Conservation (phyloP, 2,329 filamentous ascomycete species). For the Metarhizium album region DNA sequence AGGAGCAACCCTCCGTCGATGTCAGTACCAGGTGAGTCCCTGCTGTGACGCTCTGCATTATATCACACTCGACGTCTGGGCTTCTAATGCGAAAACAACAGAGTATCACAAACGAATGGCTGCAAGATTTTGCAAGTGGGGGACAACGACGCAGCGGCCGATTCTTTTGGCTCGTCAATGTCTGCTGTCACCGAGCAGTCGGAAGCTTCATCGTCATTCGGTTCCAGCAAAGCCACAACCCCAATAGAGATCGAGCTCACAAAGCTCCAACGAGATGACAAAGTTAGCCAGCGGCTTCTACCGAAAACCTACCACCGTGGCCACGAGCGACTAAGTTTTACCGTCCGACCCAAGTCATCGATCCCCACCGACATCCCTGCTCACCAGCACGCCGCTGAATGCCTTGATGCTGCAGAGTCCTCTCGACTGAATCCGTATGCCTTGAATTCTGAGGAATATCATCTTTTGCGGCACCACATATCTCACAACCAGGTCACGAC, state of each 20-base stretch:
- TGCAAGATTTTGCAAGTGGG: conserved; percentile 9
- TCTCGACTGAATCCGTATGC: conserved; percentile 85
- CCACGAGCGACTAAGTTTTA: conserved; percentile 32
- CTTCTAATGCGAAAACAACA: neutral
- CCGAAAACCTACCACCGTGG: conserved; percentile 19
- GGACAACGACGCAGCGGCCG: conserved; percentile 14
- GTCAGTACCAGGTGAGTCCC: conserved; percentile 18
- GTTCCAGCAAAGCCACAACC: conserved; percentile 54
- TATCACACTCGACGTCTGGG: neutral
- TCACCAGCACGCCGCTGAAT: conserved; percentile 80
- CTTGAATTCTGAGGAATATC: conserved; percentile 75
- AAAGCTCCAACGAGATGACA: conserved; percentile 13
- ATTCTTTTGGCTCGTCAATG: conserved; percentile 42
- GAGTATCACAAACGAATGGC: conserved; percentile 10
- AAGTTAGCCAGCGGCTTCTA: conserved; percentile 9
- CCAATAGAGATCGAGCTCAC: conserved; percentile 34
- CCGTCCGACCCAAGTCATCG: conserved; percentile 66
- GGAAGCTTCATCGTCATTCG: conserved; percentile 40
- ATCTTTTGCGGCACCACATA: conserved; percentile 67
- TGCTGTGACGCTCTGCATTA: neutral
- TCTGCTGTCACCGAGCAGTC: conserved; percentile 43
- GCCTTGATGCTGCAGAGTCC: conserved; percentile 77
- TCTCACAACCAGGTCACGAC: conserved; percentile 84
- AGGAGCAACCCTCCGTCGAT: conserved; percentile 13
- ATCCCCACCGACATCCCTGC: conserved; percentile 66